Evolutionary conservation across 805 yeast species (phyloP), one percentile per base, ranked within the genome.

Genomic region (Maudiozyma barnettii): DNA sequence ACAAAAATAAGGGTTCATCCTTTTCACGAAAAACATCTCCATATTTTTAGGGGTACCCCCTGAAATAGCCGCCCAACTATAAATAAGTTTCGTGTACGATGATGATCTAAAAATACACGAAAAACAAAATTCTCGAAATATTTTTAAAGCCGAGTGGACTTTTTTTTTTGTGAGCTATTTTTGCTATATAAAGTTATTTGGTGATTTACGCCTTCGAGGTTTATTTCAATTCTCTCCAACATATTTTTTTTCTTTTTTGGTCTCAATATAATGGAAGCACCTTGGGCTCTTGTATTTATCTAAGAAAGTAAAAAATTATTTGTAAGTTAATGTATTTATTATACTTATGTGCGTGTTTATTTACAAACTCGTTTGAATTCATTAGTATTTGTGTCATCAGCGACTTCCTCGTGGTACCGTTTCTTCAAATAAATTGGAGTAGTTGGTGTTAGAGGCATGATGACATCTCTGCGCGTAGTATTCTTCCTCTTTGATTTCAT

Each of bases 371-470:
- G 43, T 18, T 45, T 45, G 22, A 18, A 21, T 6, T 23, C 36
- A 12, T 18, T 43, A 19, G 18, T 37, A 16, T 41, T 18, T 10
- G 21, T 12, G 2, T n/a, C 41, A 10, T n/a, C 31, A 3, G 23
- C 9, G 3, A 20, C 41, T 16, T 41, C 38, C 5, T 41, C 45
- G 6, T 35, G 19, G 14, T 19, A 38, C 20, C 50, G 42, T 29
- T 50, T 50, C 19, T 35, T 45, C 9, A 55, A 31, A 43, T 54
- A 49, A 13, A 50, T 47, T 18, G 59, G 58, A 5, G 61, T 57
- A 5, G 58, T 53, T 18, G 61, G 59, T 10, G 60, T 57, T 44
- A 57, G 39, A 14, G 60, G 60, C 41, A 53, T 43, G 21, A 51
- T 44, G 21, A 40, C 43, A 16, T 40, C 35, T 26, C 35, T 40